Percentiles rank a stretch among this genome's conserved stretches.
phyloP scores from a whole-genome alignment of 768 basidiomycete species.

The Phylloporus rhodoxanthus region DNA sequence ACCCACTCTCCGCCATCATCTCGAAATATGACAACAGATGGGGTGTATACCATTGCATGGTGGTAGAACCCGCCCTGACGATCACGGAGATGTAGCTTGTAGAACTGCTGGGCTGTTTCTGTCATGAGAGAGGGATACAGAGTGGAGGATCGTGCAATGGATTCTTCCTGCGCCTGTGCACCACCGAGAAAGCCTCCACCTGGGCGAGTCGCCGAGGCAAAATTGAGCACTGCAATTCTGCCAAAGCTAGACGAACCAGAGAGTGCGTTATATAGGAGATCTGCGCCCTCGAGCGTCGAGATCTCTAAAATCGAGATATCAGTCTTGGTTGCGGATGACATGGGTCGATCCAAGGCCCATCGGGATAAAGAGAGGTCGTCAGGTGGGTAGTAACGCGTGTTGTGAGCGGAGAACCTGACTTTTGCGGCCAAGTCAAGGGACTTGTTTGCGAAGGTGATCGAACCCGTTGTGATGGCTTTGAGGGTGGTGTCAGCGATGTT shows the following conservation, averaged over 20 bases:
- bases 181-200: slow-evolving; percentile 74
- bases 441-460: slow-evolving; percentile 27
- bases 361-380: slow-evolving; percentile 39
- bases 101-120: slow-evolving; percentile 51
- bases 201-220: slow-evolving; percentile 69
- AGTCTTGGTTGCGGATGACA: slow-evolving; percentile 11
- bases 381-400: slow-evolving; percentile 51
- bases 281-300: slow-evolving; percentile 59
- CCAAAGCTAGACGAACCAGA: slow-evolving; percentile 11
- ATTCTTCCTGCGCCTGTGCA: slow-evolving; percentile 76
- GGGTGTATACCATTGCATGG: slow-evolving; percentile 76
- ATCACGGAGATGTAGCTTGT: slow-evolving; percentile 49
- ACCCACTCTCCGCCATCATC: slow-evolving; percentile 55
- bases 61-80: slow-evolving; percentile 56
- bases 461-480: slow-evolving; percentile 42
- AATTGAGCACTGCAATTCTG: slow-evolving; percentile 63
- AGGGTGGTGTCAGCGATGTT: slow-evolving; percentile 50
- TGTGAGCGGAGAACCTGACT: slow-evolving; percentile 31
- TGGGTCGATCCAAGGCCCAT: slow-evolving; percentile 35
- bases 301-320: slow-evolving; percentile 51
- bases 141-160: slow-evolving; percentile 70
- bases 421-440: slow-evolving; percentile 33
- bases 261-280: slow-evolving; percentile 29
- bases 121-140: slow-evolving; percentile 60
- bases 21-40: slow-evolving; percentile 55